phyloP scores from a whole-genome alignment of 495 filamentous ascomycete species.

The Penicillium psychrofluorescens region DNA sequence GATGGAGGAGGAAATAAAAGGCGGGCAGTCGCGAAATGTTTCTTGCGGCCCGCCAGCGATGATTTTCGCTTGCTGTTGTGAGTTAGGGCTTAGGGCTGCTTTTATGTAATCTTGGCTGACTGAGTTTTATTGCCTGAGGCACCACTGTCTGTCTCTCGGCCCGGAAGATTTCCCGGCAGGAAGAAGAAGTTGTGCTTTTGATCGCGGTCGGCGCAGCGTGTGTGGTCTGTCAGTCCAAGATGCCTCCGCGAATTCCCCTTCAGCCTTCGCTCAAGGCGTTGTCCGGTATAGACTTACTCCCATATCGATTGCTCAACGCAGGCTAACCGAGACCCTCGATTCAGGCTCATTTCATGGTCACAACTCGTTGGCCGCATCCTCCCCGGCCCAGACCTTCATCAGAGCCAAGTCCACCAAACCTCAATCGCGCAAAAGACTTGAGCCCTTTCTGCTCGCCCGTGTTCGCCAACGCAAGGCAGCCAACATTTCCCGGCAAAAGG shows the following conservation, averaged over 20 bases:
- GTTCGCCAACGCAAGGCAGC: slow-evolving; percentile 70
- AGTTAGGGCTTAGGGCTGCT: slow-evolving; percentile 33
- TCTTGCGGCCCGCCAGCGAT: slow-evolving; percentile 19
- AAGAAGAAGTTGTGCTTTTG: slow-evolving; percentile 8
- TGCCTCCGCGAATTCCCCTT: slow-evolving; percentile 69
- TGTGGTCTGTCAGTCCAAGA: slow-evolving; percentile 24
- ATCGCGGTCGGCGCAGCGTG: too few relatives aligned
- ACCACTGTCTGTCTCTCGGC: slow-evolving; percentile 14
- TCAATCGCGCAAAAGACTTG: slow-evolving; percentile 28
- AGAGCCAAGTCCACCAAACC: slow-evolving; percentile 33
- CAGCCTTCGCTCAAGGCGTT: slow-evolving; percentile 56
- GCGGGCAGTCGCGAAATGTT: slow-evolving; percentile 27
- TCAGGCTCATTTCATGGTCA: slow-evolving; percentile 28
- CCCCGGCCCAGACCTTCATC: slow-evolving; percentile 23
- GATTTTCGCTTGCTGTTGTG: slow-evolving; percentile 41
- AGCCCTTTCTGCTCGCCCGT: slow-evolving; percentile 49
- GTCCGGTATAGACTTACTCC: slow-evolving; percentile 40
- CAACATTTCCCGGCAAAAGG: slow-evolving; percentile 65
- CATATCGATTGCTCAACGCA: not conserved
- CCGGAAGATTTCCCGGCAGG: slow-evolving; percentile 27
- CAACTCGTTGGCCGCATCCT: slow-evolving; percentile 22
- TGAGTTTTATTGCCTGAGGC: slow-evolving; percentile 4
- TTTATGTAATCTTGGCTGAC: slow-evolving; percentile 5
- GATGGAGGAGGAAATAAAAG: slow-evolving; percentile 32
- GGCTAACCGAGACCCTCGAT: not conserved